Evolutionary conservation across 169 alveolate species (phyloP).

Genomic region (Cyclospora cayetanensis): DNA sequence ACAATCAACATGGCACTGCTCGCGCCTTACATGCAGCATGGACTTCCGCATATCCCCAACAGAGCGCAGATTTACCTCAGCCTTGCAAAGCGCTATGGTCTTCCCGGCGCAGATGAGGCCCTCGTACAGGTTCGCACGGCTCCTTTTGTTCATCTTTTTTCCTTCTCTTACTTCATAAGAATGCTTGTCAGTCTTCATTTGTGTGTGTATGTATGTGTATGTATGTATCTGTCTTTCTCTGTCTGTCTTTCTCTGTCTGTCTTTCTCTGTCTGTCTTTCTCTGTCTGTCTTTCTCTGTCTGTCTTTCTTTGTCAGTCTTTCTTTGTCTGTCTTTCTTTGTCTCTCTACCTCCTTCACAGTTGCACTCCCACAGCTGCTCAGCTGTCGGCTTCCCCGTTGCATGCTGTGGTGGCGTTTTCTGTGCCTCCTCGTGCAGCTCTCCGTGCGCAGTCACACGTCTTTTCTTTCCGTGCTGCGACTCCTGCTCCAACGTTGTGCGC

Average conservation of each 20-base stretch:
- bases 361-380: too few relatives aligned
- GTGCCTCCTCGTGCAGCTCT: too few relatives aligned
- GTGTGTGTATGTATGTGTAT: too few relatives aligned
- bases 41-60: slow-evolving; percentile 62
- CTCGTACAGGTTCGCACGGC: slow-evolving; percentile 63
- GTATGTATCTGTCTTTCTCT: not conserved
- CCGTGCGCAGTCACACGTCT: not conserved
- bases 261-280: too few relatives aligned
- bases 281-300: too few relatives aligned
- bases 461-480: too few relatives aligned
- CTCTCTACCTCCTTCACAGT: too few relatives aligned
- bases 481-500: not conserved
- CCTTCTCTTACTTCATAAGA: not conserved
- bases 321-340: too few relatives aligned
- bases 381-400: too few relatives aligned
- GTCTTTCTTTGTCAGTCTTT: too few relatives aligned
- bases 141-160: not conserved
- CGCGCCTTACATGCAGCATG: slow-evolving; percentile 60
- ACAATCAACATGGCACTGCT: slow-evolving; percentile 66
- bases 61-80: slow-evolving; percentile 66
- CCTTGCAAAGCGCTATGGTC: slow-evolving; percentile 71
- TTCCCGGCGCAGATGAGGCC: slow-evolving; percentile 73
- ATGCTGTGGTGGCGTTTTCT: too few relatives aligned
- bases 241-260: too few relatives aligned
- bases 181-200: not conserved